Evolutionary conservation across 139 green algal genomes (phyloP).

Genomic region (Tetraselmis chui): DNA sequence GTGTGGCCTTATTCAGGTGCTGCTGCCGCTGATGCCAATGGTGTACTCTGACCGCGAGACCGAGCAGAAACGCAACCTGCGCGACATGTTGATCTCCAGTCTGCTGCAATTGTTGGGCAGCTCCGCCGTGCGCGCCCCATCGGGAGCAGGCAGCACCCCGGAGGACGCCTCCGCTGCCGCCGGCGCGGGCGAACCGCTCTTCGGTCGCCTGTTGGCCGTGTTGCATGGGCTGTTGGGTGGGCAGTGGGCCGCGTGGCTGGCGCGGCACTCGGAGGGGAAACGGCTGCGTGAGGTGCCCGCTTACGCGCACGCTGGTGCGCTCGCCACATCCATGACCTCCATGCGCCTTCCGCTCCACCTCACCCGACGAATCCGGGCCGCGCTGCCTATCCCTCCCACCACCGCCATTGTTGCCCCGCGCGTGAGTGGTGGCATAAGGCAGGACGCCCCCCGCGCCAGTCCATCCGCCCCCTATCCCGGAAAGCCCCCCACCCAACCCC

Average conservation of each 20-base stretch:
- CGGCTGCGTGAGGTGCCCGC: background rate
- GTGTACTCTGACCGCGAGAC: conserved; percentile 28
- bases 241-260: conserved; percentile 44
- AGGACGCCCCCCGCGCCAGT: background rate
- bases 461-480: background rate
- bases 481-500: background rate
- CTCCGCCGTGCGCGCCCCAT: background rate
- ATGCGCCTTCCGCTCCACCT: background rate
- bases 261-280: background rate
- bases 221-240: conserved; percentile 35
- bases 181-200: conserved; percentile 29
- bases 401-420: background rate
- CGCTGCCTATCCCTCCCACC: background rate
- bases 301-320: background rate
- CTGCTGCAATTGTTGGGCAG: conserved; percentile 23
- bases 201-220: conserved; percentile 37
- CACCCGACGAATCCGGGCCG: too few species aligned
- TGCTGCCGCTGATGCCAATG: conserved; percentile 43
- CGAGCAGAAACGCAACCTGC: conserved; percentile 17
- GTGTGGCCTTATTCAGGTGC: too few species aligned
- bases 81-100: conserved; percentile 13
- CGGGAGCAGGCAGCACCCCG: background rate
- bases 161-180: conserved; percentile 25
- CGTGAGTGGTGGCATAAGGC: background rate
- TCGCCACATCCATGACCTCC: background rate